Conservation (phyloP, 2,329 filamentous ascomycete genomes). For the Erysiphe neolycopersici region DNA sequence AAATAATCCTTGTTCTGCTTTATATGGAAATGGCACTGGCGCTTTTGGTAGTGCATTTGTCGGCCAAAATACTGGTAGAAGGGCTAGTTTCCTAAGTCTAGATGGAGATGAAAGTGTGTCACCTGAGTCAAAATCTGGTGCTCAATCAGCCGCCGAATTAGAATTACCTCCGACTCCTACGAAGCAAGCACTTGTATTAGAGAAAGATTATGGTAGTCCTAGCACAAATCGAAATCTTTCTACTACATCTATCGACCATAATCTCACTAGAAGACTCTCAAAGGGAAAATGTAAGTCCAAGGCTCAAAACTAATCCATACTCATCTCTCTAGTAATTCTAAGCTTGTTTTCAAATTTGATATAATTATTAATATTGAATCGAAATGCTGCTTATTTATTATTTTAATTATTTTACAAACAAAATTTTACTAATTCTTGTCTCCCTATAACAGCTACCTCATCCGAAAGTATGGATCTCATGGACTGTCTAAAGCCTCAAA, state of each 20-base stretch:
- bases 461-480: slow-evolving; percentile 26
- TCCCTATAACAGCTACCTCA: slow-evolving; percentile 31
- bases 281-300: slow-evolving; percentile 14
- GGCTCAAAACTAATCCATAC: not conserved
- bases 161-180: slow-evolving; percentile 89
- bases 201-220: slow-evolving; percentile 10
- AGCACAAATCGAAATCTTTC: slow-evolving; percentile 9
- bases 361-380: no score
- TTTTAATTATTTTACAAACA: no score
- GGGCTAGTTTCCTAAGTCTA: slow-evolving; percentile 50
- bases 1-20: slow-evolving; percentile 16
- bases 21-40: slow-evolving; percentile 26
- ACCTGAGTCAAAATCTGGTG: slow-evolving; percentile 32
- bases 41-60: slow-evolving; percentile 32
- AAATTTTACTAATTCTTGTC: slow-evolving; percentile 22
- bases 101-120: slow-evolving; percentile 32
- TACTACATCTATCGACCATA: slow-evolving; percentile 8
- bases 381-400: no score
- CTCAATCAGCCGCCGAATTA: slow-evolving; percentile 30
- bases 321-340: not conserved
- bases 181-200: slow-evolving; percentile 28
- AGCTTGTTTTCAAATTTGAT: slow-evolving; percentile 7
- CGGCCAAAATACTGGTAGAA: slow-evolving; percentile 17
- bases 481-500: slow-evolving; percentile 35
- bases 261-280: slow-evolving; percentile 7